Evolutionary conservation across 192 early-diverging fungal genomes (phyloP).

Genomic region (Umbelopsis sp.): DNA sequence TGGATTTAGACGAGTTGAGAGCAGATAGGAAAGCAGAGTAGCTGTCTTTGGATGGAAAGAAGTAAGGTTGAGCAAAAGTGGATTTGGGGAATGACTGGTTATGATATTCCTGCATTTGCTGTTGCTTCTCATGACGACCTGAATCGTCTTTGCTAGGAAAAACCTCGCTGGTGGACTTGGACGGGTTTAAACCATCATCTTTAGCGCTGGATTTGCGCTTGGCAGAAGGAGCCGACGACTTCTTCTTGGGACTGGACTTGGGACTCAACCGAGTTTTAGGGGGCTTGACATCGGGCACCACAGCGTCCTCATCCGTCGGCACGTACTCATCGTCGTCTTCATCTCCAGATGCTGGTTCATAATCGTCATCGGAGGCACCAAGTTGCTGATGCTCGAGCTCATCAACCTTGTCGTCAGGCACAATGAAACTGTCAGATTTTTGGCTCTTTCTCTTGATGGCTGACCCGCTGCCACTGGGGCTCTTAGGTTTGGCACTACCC

Average conservation of each 20-base stretch:
- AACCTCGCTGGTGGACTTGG: neutral
- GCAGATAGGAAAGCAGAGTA: constrained; percentile 41
- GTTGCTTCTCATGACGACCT: neutral
- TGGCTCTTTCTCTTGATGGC: neutral
- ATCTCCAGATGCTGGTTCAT: constrained; percentile 17
- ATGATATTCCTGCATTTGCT: constrained; percentile 2
- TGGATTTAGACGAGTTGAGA: constrained; percentile 50
- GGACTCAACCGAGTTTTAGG: neutral
- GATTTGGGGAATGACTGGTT: constrained; percentile 12
- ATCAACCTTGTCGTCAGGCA: neutral
- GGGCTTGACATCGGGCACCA: constrained; percentile 6
- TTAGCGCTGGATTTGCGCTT: neutral
- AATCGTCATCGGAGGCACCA: constrained; percentile 34
- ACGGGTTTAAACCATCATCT: neutral
- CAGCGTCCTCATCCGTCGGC: constrained; percentile 14
- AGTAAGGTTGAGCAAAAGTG: constrained; percentile 35
- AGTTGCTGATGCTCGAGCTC: constrained; percentile 2
- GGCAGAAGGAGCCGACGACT: neutral
- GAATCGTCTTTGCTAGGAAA: neutral
- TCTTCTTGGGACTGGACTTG: neutral
- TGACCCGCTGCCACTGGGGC: neutral
- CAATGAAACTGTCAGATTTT: constrained; percentile 18
- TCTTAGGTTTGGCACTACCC: neutral
- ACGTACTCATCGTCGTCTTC: constrained; percentile 26
- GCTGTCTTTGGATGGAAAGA: constrained; percentile 41